Evolutionary conservation across 768 basidiomycete genomes (phyloP).

Genomic region (Infundibulicybe gibba): DNA sequence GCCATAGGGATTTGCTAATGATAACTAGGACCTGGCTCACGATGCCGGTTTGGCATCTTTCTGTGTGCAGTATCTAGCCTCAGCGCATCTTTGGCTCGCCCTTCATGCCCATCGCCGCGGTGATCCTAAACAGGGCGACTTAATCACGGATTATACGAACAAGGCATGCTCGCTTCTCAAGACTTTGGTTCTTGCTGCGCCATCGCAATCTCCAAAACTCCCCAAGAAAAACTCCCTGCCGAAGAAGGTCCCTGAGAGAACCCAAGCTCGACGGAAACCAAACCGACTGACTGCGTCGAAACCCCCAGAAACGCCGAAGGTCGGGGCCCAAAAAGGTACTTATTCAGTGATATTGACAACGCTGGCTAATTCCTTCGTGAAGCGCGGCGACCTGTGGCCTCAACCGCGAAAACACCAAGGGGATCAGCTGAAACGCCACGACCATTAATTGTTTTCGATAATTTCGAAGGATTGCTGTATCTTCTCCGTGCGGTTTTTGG

Average conservation of each 20-base stretch:
- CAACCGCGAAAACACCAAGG: slow-evolving; percentile 18
- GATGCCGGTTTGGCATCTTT: slow-evolving; percentile 30
- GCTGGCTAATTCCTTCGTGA: slow-evolving; percentile 2
- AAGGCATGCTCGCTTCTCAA: slow-evolving; percentile 49
- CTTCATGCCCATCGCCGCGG: slow-evolving; percentile 63
- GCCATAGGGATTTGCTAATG: neutral
- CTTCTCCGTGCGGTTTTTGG: slow-evolving; percentile 47
- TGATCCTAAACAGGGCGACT: slow-evolving; percentile 36
- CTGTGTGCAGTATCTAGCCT: slow-evolving; percentile 45
- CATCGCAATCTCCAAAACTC: slow-evolving; percentile 8
- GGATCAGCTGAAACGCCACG: slow-evolving; percentile 12
- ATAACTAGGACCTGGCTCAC: slow-evolving; percentile 25
- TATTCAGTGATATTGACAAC: slow-evolving; percentile 1
- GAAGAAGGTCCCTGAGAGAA: slow-evolving; percentile 13
- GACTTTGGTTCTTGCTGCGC: slow-evolving; percentile 19
- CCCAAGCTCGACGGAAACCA: slow-evolving; percentile 8
- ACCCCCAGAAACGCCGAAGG: slow-evolving; percentile 35
- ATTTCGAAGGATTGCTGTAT: slow-evolving; percentile 37
- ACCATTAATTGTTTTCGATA: slow-evolving; percentile 25
- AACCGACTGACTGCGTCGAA: neutral
- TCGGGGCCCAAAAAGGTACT: slow-evolving; percentile 34
- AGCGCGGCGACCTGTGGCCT: slow-evolving; percentile 26
- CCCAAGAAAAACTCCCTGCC: slow-evolving; percentile 19
- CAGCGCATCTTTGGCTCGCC: slow-evolving; percentile 64
- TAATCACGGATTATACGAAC: slow-evolving; percentile 50